These are phyloP conservation scores for Astrothelium macrocarpum DNA, from an alignment of 495 filamentous ascomycete genomes.

Conservation along the genomic window DNA sequence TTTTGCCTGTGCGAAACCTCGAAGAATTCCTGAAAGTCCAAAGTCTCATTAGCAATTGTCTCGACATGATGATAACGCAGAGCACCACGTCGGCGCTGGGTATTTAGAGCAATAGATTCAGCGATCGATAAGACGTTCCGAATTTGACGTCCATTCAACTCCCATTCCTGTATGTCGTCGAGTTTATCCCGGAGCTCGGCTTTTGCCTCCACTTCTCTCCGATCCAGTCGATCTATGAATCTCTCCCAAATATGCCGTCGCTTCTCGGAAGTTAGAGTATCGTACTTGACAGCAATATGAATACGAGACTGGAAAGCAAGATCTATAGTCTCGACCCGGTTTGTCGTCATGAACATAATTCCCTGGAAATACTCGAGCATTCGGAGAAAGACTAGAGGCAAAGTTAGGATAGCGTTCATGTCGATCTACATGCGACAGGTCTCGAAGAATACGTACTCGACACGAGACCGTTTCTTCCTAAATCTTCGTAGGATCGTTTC, in stretches of 20 bases:
- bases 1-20: background rate
- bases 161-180: background rate
- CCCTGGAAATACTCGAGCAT: slow-evolving; percentile 7
- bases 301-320: background rate
- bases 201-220: background rate
- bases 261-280: background rate
- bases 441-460: background rate
- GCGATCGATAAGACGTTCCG: slow-evolving; percentile 5
- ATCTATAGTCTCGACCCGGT: background rate
- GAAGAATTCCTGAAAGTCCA: background rate
- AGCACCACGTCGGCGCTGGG: background rate
- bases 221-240: background rate
- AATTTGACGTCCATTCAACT: slow-evolving; percentile 5
- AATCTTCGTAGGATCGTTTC: slow-evolving; percentile 1
- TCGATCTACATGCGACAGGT: background rate
- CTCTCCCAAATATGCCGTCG: slow-evolving; percentile 4
- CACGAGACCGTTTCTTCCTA: slow-evolving; percentile 7
- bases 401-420: too few species aligned
- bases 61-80: background rate
- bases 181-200: background rate
- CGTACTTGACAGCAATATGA: background rate
- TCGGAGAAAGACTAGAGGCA: slow-evolving; percentile 7
- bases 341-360: background rate
- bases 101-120: background rate
- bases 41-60: background rate